phyloP scores from a whole-genome alignment of 352 stramenopile genomes.

The Blastocystis sp. region DNA sequence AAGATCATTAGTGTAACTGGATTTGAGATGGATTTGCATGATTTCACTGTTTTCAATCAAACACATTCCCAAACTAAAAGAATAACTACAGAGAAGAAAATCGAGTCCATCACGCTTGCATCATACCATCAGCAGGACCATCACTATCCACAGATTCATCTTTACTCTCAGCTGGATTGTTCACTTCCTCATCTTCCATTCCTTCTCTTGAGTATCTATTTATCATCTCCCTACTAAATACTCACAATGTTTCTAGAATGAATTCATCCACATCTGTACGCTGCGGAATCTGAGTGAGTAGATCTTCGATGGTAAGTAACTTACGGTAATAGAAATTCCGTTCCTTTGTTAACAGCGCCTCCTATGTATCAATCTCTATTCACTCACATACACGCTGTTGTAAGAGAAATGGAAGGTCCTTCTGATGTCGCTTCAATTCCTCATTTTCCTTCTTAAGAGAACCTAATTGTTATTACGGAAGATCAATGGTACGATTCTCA shows the following conservation, averaged over 20 bases:
- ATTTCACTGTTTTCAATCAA: neutral
- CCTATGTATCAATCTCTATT: neutral
- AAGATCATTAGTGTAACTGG: constrained; percentile 59
- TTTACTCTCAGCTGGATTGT: neutral
- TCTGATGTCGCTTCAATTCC: neutral
- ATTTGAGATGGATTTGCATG: constrained; percentile 23
- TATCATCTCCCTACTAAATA: neutral
- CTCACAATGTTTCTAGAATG: constrained; percentile 26
- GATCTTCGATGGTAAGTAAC: neutral
- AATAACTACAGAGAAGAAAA: neutral
- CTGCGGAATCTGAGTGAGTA: neutral
- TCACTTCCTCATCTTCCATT: constrained; percentile 21
- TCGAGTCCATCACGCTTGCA: neutral
- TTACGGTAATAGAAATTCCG: constrained; percentile 40
- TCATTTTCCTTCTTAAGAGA: neutral
- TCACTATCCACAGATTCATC: neutral
- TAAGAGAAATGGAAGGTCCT: neutral
- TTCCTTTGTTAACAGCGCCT: neutral
- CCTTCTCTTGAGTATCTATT: constrained; percentile 20
- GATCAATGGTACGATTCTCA: neutral
- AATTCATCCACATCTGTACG: neutral
- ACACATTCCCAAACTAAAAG: neutral
- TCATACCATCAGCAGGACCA: neutral
- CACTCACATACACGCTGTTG: neutral
- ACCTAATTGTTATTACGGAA: too few relatives aligned